Conservation (phyloP, 495 filamentous ascomycete genomes). For the Hyphodiscus hymeniophilus region DNA sequence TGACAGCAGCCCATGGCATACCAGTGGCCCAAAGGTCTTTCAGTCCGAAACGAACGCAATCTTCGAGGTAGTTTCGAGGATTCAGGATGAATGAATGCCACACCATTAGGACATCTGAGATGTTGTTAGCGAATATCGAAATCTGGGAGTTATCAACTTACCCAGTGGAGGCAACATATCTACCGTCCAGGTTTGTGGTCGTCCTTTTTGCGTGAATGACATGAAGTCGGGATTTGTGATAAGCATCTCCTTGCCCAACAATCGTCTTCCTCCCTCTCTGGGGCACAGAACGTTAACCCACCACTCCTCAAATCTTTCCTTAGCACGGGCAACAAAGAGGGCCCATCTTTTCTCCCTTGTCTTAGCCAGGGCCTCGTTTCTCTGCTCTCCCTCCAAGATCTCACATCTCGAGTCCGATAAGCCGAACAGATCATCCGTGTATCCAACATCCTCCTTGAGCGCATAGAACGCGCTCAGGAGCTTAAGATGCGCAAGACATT, state of each 20-base stretch:
- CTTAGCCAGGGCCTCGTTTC: constrained; percentile 32
- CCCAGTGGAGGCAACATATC: constrained; percentile 25
- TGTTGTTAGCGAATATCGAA: constrained; percentile 6
- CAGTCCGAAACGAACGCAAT: constrained; percentile 57
- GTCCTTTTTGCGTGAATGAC: constrained; percentile 12
- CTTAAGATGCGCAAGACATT: constrained; percentile 69
- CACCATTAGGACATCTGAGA: constrained; percentile 74
- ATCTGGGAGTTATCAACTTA: constrained; percentile 1
- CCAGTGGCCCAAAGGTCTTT: constrained; percentile 53
- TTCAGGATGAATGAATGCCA: constrained; percentile 87
- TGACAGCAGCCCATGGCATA: constrained; percentile 63
- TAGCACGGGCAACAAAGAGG: constrained; percentile 64
- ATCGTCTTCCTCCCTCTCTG: constrained; percentile 7
- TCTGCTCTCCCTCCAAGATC: constrained; percentile 12
- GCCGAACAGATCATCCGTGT: constrained; percentile 55
- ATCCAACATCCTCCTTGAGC: constrained; percentile 57
- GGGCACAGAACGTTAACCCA: constrained; percentile 36
- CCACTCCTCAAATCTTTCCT: constrained; percentile 67
- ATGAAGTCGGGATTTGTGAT: not conserved
- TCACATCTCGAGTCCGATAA: constrained; percentile 43
- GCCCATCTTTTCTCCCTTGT: constrained; percentile 77
- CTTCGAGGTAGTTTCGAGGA: constrained; percentile 69
- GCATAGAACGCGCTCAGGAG: constrained; percentile 61
- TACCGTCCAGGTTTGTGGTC: constrained; percentile 14
- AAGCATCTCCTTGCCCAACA: constrained; percentile 16